These are phyloP conservation scores for Neurospora crassa DNA, from an alignment of 2,329 filamentous ascomycete species.

Conservation along the genomic window DNA sequence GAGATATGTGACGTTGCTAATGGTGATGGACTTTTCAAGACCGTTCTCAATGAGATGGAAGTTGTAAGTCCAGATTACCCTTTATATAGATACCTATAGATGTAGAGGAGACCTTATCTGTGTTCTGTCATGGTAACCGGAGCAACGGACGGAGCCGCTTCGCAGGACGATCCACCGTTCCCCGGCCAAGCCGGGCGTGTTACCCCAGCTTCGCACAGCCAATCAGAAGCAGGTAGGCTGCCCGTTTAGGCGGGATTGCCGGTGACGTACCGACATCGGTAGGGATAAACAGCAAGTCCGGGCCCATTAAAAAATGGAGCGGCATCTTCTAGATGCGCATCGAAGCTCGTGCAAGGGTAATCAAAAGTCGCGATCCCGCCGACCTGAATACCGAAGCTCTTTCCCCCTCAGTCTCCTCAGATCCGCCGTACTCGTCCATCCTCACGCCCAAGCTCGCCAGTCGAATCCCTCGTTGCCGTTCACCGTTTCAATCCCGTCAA, in stretches of 20 bases:
- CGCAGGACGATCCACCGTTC: neutral
- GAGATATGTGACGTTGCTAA: neutral
- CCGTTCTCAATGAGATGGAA: neutral
- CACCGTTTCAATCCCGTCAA: neutral
- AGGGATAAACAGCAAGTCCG: constrained; percentile 17
- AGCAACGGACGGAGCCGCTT: neutral
- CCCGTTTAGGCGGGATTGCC: neutral
- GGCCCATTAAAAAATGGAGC: constrained; percentile 17
- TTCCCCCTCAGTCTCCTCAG: neutral
- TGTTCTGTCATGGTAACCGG: neutral
- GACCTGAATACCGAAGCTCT: neutral
- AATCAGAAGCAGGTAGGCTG: constrained; percentile 1
- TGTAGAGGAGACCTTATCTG: neutral
- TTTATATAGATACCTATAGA: neutral
- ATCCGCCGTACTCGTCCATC: neutral
- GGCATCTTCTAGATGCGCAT: constrained; percentile 25
- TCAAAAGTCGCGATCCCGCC: neutral
- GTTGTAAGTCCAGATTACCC: neutral
- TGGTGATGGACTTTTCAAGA: neutral
- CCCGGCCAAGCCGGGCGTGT: neutral
- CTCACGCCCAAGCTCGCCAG: neutral
- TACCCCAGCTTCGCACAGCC: constrained; percentile 1
- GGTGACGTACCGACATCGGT: constrained; percentile 4
- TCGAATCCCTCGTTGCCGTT: neutral
- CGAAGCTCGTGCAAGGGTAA: constrained; percentile 19